phyloP scores from a whole-genome alignment of 441 rosid genomes.

The Lepidium campestre region DNA sequence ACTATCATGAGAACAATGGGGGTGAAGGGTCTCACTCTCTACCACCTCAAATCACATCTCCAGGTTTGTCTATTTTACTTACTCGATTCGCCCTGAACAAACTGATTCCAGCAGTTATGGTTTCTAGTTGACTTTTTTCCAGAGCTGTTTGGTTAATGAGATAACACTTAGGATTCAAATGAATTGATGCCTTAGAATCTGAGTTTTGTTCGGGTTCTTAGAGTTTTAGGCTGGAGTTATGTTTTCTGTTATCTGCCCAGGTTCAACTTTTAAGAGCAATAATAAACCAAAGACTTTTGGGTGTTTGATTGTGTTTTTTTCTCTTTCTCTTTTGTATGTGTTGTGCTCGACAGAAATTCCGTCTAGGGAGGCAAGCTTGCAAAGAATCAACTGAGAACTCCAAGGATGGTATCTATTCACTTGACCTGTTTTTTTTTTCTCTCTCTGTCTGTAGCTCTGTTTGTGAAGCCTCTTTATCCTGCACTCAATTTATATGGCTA shows the following conservation, averaged over 20 bases:
- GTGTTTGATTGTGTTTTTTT: conserved; percentile 1
- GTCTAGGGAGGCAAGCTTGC: conserved; percentile 80
- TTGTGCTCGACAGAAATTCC: conserved; percentile 64
- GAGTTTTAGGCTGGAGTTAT: background rate
- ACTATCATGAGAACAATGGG: conserved; percentile 95
- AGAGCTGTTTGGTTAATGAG: background rate
- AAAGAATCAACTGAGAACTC: conserved; percentile 77
- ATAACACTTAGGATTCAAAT: background rate
- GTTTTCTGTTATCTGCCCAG: background rate
- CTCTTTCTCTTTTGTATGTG: conserved; percentile 7
- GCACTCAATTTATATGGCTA: background rate
- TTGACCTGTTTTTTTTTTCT: background rate
- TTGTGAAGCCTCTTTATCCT: background rate
- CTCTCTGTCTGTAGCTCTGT: background rate
- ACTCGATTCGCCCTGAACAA: background rate
- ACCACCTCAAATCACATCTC: conserved; percentile 93
- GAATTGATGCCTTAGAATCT: background rate
- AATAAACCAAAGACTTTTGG: no score
- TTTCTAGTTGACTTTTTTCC: background rate
- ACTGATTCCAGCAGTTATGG: background rate
- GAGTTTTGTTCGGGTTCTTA: background rate
- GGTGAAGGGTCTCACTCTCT: conserved; percentile 91
- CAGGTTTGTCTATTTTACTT: conserved; percentile 47
- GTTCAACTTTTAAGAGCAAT: background rate
- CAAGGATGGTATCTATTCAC: conserved; percentile 60